Conservation (phyloP, 2,329 filamentous ascomycete genomes). For the Cercospora sesami region DNA sequence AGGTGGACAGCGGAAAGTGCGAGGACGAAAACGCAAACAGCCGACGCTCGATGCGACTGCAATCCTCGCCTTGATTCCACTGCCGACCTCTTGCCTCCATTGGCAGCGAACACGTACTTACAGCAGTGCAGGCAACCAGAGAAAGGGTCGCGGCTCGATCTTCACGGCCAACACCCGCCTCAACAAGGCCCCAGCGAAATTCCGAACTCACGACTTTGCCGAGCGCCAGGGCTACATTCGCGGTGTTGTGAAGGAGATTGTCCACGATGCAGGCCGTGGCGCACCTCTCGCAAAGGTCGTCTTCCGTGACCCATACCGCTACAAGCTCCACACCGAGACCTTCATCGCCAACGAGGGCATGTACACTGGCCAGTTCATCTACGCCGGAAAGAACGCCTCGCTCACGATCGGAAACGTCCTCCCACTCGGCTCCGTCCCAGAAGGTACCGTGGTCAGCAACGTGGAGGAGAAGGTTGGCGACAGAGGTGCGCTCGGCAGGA, state of each 20-base stretch:
- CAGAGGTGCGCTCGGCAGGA: constrained; percentile 92
- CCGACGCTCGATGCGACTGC: constrained; percentile 7
- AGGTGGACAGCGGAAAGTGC: constrained; percentile 4
- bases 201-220: constrained; percentile 90
- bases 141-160: constrained; percentile 72
- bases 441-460: constrained; percentile 99
- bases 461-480: constrained; percentile 99
- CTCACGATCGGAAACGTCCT: constrained; percentile 98
- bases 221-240: constrained; percentile 86
- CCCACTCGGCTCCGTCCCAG: constrained; percentile 87
- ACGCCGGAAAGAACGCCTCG: constrained; percentile 97
- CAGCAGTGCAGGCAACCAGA: constrained; percentile 69
- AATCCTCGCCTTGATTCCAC: neutral
- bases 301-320: constrained; percentile 98
- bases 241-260: constrained; percentile 97
- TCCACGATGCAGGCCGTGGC: constrained; percentile 98
- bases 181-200: constrained; percentile 93
- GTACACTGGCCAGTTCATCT: constrained; percentile 99
- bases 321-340: constrained; percentile 96
- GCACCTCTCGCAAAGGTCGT: constrained; percentile 94
- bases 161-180: constrained; percentile 63
- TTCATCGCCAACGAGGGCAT: constrained; percentile 99
- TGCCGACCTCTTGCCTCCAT: constrained; percentile 7
- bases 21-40: constrained; percentile 7
- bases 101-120: constrained; percentile 14